Conservation (phyloP, 2,329 filamentous ascomycete genomes). For the Xylariomycetidae sp. region DNA sequence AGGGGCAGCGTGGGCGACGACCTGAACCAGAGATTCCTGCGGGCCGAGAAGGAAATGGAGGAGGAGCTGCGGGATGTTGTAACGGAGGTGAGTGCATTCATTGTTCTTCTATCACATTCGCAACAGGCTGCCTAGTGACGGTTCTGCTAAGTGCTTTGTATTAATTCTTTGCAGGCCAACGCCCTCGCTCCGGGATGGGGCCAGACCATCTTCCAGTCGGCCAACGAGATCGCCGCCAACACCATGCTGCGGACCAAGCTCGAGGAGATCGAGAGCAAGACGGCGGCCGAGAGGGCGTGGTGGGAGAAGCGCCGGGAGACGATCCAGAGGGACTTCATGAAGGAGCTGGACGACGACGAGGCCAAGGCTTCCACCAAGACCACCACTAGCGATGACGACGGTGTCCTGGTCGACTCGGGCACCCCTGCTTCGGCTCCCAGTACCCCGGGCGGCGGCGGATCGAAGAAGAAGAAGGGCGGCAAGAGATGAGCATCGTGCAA, state of each 20-base stretch:
- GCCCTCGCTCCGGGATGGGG: slow-evolving; percentile 87
- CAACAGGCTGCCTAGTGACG: background rate
- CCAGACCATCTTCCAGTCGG: slow-evolving; percentile 91
- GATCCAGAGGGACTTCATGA: slow-evolving; percentile 75
- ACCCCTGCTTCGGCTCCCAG: slow-evolving; percentile 30
- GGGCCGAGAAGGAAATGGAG: slow-evolving; percentile 97
- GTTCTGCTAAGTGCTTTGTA: slow-evolving; percentile 3
- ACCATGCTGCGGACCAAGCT: slow-evolving; percentile 69
- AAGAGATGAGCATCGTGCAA: slow-evolving; percentile 58
- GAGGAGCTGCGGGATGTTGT: slow-evolving; percentile 93
- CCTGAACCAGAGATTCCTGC: slow-evolving; percentile 84
- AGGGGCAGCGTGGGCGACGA: slow-evolving; percentile 93
- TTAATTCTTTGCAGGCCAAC: slow-evolving; percentile 70
- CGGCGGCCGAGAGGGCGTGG: slow-evolving; percentile 76
- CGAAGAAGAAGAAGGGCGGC: slow-evolving; percentile 58
- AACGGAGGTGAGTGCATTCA: slow-evolving; percentile 62
- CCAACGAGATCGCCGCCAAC: slow-evolving; percentile 93
- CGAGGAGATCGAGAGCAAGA: slow-evolving; percentile 69
- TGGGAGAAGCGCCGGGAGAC: slow-evolving; percentile 79
- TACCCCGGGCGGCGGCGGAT: no score
- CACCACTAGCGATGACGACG: slow-evolving; percentile 66
- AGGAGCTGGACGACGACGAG: slow-evolving; percentile 67
- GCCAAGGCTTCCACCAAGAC: slow-evolving; percentile 31
- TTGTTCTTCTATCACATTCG: background rate
- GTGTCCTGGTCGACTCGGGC: slow-evolving; percentile 67